A percentile compares a stretch with the other conserved stretches of the same genome.
Conservation (phyloP, 139 green algal species). For the Edaphochlamys debaryana region DNA sequence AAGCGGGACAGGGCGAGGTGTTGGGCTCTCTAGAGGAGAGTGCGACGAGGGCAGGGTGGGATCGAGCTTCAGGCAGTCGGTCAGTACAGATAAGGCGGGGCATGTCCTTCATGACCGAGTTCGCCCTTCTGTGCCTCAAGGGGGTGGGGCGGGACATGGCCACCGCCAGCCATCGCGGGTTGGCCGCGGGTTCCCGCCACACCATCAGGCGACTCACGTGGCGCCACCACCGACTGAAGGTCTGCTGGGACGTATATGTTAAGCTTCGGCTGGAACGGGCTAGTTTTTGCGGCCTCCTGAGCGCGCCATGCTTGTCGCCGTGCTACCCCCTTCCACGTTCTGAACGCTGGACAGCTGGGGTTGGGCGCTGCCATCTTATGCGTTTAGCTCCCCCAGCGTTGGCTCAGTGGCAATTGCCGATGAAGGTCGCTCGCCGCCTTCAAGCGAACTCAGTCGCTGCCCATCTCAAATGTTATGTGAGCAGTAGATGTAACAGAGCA, state of each 20-base stretch:
- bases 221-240: background rate
- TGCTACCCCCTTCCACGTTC: slow-evolving; percentile 1
- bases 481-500: too few species aligned
- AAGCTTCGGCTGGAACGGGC: background rate
- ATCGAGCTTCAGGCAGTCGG: background rate
- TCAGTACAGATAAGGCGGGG: too few species aligned
- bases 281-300: background rate
- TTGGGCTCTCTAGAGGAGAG: background rate
- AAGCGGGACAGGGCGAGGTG: background rate
- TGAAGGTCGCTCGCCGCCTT: background rate
- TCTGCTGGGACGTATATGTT: slow-evolving; percentile 20
- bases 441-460: too few species aligned
- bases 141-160: too few species aligned
- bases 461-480: too few species aligned
- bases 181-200: background rate
- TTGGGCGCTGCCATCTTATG: slow-evolving; percentile 4
- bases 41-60: background rate
- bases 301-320: background rate
- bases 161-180: too few species aligned
- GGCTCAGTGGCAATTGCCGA: background rate
- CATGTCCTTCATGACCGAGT: background rate
- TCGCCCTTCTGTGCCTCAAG: too few species aligned
- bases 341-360: background rate
- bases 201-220: background rate
- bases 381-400: background rate